A percentile compares a stretch with the other conserved stretches of the same genome.
Conservation (phyloP, 1,284 basidiomycete species). For the Cutaneotrichosporon mucoides region DNA sequence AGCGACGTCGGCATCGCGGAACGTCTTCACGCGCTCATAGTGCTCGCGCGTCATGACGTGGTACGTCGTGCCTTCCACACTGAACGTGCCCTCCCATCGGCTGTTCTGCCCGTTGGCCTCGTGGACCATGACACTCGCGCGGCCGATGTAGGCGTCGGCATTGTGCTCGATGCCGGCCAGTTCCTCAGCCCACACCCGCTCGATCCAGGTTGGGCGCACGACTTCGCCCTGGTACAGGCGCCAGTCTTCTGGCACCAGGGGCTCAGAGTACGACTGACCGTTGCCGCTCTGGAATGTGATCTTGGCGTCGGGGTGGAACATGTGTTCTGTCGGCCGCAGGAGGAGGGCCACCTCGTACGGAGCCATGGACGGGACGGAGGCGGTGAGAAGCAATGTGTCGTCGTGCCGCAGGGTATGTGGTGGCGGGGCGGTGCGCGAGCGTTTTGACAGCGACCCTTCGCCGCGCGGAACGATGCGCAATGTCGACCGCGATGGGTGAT, state of each 20-base stretch:
- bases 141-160: slow-evolving; percentile 55
- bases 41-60: slow-evolving; percentile 69
- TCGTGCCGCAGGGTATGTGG: slow-evolving; percentile 32
- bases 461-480: slow-evolving; percentile 59
- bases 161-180: slow-evolving; percentile 22
- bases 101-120: slow-evolving; percentile 55
- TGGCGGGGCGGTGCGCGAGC: slow-evolving; percentile 23
- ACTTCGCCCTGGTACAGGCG: slow-evolving; percentile 66
- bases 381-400: slow-evolving; percentile 39
- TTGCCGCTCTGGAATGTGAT: slow-evolving; percentile 43
- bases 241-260: slow-evolving; percentile 34
- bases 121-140: slow-evolving; percentile 68
- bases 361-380: slow-evolving; percentile 30
- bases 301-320: slow-evolving; percentile 70
- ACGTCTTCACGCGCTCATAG: slow-evolving; percentile 57
- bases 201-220: slow-evolving; percentile 55
- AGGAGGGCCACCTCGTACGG: slow-evolving; percentile 48
- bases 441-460: slow-evolving; percentile 6
- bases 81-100: slow-evolving; percentile 72
- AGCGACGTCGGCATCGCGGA: slow-evolving; percentile 58
- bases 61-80: slow-evolving; percentile 62
- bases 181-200: slow-evolving; percentile 42
- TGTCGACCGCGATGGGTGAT: slow-evolving; percentile 27
- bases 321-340: slow-evolving; percentile 66
- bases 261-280: background rate